These are phyloP conservation scores for Candida endomychidarum DNA, from an alignment of 805 yeast genomes.

Conservation along the genomic window DNA sequence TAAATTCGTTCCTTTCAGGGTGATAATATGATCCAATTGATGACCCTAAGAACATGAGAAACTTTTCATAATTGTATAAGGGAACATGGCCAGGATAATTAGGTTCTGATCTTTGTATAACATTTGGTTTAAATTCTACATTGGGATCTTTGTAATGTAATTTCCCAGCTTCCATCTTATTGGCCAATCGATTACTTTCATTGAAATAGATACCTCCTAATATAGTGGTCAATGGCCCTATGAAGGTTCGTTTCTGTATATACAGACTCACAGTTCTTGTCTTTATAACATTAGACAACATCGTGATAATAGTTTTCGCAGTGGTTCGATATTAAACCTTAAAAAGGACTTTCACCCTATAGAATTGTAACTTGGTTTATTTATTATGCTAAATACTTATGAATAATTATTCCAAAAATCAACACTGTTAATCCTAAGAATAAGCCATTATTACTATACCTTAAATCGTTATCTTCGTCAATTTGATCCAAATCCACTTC, in stretches of 20 bases:
- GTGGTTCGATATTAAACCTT: constrained; percentile 5
- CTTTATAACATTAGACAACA: neutral
- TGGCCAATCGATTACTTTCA: constrained; percentile 55
- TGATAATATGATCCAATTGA: constrained; percentile 76
- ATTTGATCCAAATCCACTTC: constrained; percentile 6
- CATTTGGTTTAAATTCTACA: constrained; percentile 27
- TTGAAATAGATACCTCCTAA: constrained; percentile 27
- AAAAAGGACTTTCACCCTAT: no score
- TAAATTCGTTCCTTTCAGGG: constrained; percentile 73
- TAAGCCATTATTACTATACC: constrained; percentile 9
- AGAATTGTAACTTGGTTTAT: no score
- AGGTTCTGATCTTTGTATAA: constrained; percentile 41
- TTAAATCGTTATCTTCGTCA: constrained; percentile 11
- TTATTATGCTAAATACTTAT: constrained; percentile 12
- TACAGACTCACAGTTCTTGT: neutral
- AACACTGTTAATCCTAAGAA: constrained; percentile 8
- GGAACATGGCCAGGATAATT: constrained; percentile 81
- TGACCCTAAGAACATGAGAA: constrained; percentile 65
- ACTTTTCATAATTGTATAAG: constrained; percentile 59
- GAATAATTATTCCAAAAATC: constrained; percentile 10
- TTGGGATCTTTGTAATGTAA: constrained; percentile 39
- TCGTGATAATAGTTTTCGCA: constrained; percentile 2
- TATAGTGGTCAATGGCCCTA: constrained; percentile 2
- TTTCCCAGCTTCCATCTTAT: constrained; percentile 55
- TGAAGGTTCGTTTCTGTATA: neutral